These are phyloP conservation scores for Arthrinium phaeospermum DNA, from an alignment of 2,329 filamentous ascomycete species.

Conservation along the genomic window DNA sequence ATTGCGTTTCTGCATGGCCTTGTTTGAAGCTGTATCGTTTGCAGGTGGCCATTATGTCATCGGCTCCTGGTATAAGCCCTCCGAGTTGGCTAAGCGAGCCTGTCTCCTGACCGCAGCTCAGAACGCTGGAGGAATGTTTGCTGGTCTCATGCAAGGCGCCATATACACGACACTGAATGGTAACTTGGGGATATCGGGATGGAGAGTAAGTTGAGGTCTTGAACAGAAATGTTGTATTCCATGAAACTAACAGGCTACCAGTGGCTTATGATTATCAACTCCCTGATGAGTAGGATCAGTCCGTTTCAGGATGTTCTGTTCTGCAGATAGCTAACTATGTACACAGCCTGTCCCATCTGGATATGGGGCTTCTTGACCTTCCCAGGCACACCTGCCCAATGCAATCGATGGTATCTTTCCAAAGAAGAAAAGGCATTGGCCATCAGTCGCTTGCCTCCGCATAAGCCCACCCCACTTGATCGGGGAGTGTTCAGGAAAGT, in stretches of 20 bases:
- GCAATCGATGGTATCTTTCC: constrained; percentile 18
- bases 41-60: constrained; percentile 64
- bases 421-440: constrained; percentile 21
- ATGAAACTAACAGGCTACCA: neutral
- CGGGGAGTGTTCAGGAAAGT: constrained; percentile 18
- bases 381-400: constrained; percentile 7
- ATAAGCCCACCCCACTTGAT: constrained; percentile 14
- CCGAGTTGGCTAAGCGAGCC: constrained; percentile 65
- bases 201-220: constrained; percentile 46
- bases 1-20: constrained; percentile 61
- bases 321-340: neutral
- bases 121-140: constrained; percentile 65
- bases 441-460: constrained; percentile 13
- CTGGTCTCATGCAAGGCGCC: constrained; percentile 65
- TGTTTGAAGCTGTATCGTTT: constrained; percentile 62
- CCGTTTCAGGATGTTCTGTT: too few species aligned
- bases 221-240: too few species aligned
- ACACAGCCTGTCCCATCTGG: constrained; percentile 5
- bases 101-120: constrained; percentile 66
- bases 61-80: constrained; percentile 64
- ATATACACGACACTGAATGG: constrained; percentile 52
- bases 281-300: neutral
- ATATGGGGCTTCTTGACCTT: constrained; percentile 17
- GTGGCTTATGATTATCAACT: neutral
- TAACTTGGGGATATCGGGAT: constrained; percentile 55